A percentile compares a stretch with the other conserved stretches of the same genome.
phyloP scores from a whole-genome alignment of 2,329 filamentous ascomycete genomes.

The Scedosporium apiospermum region DNA sequence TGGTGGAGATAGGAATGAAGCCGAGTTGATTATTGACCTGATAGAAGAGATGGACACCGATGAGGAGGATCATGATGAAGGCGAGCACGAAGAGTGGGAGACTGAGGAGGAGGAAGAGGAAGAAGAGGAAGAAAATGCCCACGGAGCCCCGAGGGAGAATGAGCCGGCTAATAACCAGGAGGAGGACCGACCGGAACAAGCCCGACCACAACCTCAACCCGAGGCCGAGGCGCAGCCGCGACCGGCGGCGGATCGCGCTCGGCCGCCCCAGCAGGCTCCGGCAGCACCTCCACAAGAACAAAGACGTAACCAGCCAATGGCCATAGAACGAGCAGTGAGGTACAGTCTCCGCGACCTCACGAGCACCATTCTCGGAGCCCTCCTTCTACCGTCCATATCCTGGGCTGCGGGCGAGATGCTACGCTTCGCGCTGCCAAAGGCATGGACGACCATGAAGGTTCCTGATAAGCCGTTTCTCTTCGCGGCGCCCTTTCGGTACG shows the following conservation, averaged over 20 bases:
- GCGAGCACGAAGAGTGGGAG: neutral
- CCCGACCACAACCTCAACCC: constrained; percentile 10
- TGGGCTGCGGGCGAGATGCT: constrained; percentile 69
- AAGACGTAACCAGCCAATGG: constrained; percentile 23
- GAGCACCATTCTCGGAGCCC: constrained; percentile 40
- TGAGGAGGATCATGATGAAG: neutral
- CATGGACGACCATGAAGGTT: constrained; percentile 47
- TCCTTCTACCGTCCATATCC: constrained; percentile 77
- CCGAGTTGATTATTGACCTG: constrained; percentile 16
- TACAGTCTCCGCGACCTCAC: constrained; percentile 31
- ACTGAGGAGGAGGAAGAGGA: constrained; percentile 10
- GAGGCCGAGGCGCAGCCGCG: constrained; percentile 9
- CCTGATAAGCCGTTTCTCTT: neutral
- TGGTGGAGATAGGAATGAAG: constrained; percentile 13
- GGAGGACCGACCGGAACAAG: neutral
- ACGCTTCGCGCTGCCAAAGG: constrained; percentile 54
- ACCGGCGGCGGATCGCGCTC: constrained; percentile 8
- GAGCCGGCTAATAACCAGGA: constrained; percentile 1
- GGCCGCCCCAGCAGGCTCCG: constrained; percentile 7
- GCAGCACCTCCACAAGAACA: constrained; percentile 18
- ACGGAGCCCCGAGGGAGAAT: constrained; percentile 28
- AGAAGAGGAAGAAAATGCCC: constrained; percentile 26
- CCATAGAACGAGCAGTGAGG: constrained; percentile 17
- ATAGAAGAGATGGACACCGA: constrained; percentile 23
- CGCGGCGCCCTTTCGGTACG: constrained; percentile 11